Base-by-base conservation (phyloP, 352 stramenopile species). In the Thalassiosira gravida region DNA sequence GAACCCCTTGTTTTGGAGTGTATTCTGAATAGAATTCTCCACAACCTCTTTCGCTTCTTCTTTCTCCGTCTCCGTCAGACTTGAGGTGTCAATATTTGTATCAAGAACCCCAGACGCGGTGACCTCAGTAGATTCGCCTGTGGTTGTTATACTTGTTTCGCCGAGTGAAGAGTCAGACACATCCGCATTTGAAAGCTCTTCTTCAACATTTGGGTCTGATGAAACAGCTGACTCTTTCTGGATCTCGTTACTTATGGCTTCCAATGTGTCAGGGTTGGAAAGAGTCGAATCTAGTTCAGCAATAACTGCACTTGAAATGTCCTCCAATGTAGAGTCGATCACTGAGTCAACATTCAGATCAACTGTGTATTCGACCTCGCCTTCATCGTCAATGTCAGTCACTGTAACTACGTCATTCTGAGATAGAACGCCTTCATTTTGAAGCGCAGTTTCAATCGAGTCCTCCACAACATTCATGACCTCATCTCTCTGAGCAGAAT, bases 401-500 rank as follows among this genome's bases (percentile, higher is more conserved):
- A 71, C 63, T 44, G 44, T 46, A 11, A 71, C 63, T n/a, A 7
- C 37, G n/a, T 53, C 44, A 50, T 29, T 47, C n/a, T 53, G 29
- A 71, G 63, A 61, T 8, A 71, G 24, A 3, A 62, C 47, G 27
- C 49, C 63, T 62, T 71, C 49, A 49, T 6, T 11, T 42, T 62
- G 24, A 42, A 71, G 63, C 5, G 63, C 62, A 14, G 35, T 71
- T 46, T 53, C 25, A 50, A 71, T 71, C 11, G 63, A 58, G 20
- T 22, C 52, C 56, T 46, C 55, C 1, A 75, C 56, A 20, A 57
- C 30, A 35, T 59, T 35, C 16, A 30, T 59, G 18, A 55, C 39
- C 55, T 67, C 67, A 30, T 56, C 67, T 67, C 67, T 59, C 25
- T 75, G 67, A n/a, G 18, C 42, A 30, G 11, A 13, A 42, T 11